Conservation (phyloP, 179 eudicot species). For the Pouteria campechiana region DNA sequence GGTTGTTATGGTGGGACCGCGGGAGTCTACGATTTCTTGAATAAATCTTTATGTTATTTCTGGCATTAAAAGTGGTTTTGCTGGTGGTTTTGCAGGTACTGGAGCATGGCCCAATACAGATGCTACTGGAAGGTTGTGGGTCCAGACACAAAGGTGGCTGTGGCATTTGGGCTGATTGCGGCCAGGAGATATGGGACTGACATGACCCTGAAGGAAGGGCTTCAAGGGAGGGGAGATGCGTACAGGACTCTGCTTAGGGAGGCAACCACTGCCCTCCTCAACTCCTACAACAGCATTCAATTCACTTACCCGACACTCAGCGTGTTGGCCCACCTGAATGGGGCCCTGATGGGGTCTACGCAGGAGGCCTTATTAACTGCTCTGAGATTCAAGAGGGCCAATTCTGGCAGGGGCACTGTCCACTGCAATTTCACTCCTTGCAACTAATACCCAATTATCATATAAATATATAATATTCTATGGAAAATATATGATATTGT, state of each 20-base stretch:
- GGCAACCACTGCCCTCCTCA: conserved; percentile 71
- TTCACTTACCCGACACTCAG: conserved; percentile 49
- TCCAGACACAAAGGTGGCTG: conserved; percentile 54
- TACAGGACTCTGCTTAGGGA: conserved; percentile 84
- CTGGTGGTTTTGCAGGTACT: conserved; percentile 16
- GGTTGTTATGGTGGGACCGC: no score
- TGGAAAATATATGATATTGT: no score
- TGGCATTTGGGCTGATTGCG: conserved; percentile 60
- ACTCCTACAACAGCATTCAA: conserved; percentile 54
- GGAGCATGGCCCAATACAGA: conserved; percentile 64
- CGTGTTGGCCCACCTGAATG: conserved; percentile 36
- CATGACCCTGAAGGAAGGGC: conserved; percentile 30
- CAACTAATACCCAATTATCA: no score
- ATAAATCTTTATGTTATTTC: no score
- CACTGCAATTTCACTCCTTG: conserved; percentile 57
- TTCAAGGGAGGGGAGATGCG: conserved; percentile 72
- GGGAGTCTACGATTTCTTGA: no score
- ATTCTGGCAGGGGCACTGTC: conserved; percentile 36
- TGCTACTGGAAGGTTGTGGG: conserved; percentile 72
- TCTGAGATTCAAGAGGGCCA: conserved; percentile 62
- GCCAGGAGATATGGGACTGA: conserved; percentile 51
- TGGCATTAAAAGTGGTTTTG: not conserved
- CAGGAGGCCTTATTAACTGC: conserved; percentile 52
- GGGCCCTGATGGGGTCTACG: conserved; percentile 45
- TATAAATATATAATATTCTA: no score